A percentile compares a stretch with the other conserved stretches of the same genome.
phyloP scores from a whole-genome alignment of 1,284 basidiomycete genomes.

The Ustilago vetiveriae region DNA sequence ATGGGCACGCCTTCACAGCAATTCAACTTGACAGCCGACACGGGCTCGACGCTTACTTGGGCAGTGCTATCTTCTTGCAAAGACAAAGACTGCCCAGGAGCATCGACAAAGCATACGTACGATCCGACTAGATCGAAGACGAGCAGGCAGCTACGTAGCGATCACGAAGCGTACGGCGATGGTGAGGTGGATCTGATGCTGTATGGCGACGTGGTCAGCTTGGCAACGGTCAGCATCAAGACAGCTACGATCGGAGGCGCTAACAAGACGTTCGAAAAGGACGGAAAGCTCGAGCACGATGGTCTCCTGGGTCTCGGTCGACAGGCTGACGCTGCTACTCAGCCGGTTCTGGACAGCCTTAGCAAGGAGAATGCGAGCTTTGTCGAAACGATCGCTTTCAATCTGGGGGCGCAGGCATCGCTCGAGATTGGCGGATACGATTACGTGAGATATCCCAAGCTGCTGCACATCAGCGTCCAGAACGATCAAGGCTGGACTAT shows the following conservation, averaged over 20 bases:
- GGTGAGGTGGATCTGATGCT: slow-evolving; percentile 38
- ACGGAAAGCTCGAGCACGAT: slow-evolving; percentile 33
- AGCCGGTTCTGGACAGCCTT: slow-evolving; percentile 16
- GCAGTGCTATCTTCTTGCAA: slow-evolving; percentile 19
- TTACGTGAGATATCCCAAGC: slow-evolving; percentile 16
- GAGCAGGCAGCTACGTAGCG: slow-evolving; percentile 4
- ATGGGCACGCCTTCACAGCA: slow-evolving; percentile 25
- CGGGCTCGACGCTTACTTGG: slow-evolving; percentile 41
- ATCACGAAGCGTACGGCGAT: slow-evolving; percentile 42
- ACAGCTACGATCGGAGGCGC: slow-evolving; percentile 27
- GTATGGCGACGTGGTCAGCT: slow-evolving; percentile 15
- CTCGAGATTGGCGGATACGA: slow-evolving; percentile 39
- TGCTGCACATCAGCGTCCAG: slow-evolving; percentile 14
- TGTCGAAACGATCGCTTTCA: slow-evolving; percentile 14
- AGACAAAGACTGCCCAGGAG: slow-evolving; percentile 20
- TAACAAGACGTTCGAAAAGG: slow-evolving; percentile 26
- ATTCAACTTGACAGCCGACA: slow-evolving; percentile 38
- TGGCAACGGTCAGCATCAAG: slow-evolving; percentile 1
- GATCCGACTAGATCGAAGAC: slow-evolving; percentile 12
- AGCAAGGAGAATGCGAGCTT: slow-evolving; percentile 3
- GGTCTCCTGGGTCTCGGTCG: slow-evolving; percentile 29
- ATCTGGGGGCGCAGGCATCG: slow-evolving; percentile 8
- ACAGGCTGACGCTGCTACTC: slow-evolving; percentile 2
- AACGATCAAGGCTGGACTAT: slow-evolving; percentile 28
- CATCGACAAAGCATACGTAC: slow-evolving; percentile 14